phyloP scores from a whole-genome alignment of 1,139 yeast genomes.

The Hanseniaspora uvarum region DNA sequence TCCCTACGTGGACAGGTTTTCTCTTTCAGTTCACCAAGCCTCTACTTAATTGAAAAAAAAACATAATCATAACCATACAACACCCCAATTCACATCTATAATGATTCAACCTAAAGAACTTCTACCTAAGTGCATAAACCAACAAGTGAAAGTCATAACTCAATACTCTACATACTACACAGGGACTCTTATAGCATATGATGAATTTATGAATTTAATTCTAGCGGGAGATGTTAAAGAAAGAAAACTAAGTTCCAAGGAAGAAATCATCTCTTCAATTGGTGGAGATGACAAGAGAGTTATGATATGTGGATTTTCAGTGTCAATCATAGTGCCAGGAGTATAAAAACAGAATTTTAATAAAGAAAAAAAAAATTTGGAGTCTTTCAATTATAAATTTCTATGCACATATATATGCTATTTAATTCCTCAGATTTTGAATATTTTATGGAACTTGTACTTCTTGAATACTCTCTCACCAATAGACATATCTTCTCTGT shows the following conservation, averaged over 20 bases:
- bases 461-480: constrained; percentile 15
- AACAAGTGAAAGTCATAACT: constrained; percentile 66
- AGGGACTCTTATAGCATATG: constrained; percentile 84
- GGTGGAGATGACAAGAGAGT: constrained; percentile 35
- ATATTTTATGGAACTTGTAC: constrained; percentile 8
- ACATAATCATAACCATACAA: background rate
- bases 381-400: no score
- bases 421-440: background rate
- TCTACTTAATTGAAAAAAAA: no score
- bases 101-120: constrained; percentile 63
- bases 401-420: no score
- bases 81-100: background rate
- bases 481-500: constrained; percentile 15
- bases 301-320: constrained; percentile 78
- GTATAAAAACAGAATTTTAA: constrained; percentile 21
- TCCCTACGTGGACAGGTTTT: no score
- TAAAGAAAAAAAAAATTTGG: background rate
- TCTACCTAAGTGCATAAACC: constrained; percentile 79
- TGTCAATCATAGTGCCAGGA: constrained; percentile 63
- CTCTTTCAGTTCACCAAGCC: background rate
- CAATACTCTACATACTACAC: constrained; percentile 66
- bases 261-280: constrained; percentile 21
- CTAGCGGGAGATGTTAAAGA: constrained; percentile 67
- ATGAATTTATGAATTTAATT: constrained; percentile 89
- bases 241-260: constrained; percentile 22